phyloP scores from a whole-genome alignment of 164 flowering plant species.

The Vitis amurensis region DNA sequence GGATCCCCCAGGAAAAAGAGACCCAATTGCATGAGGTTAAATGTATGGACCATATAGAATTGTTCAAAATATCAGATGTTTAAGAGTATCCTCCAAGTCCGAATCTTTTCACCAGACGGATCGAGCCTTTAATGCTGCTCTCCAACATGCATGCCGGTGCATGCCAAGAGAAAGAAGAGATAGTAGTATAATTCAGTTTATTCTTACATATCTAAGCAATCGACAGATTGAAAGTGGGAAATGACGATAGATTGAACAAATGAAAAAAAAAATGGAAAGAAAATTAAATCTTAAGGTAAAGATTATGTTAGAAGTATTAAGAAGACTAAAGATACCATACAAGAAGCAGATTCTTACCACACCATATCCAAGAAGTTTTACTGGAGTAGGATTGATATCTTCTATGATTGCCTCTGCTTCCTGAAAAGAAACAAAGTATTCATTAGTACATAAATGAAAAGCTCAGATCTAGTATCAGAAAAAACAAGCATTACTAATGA shows the following conservation, averaged over 20 bases:
- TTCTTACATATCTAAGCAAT: no score
- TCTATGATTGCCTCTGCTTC: conserved; percentile 96
- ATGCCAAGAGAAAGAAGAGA: background rate
- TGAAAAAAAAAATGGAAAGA: background rate
- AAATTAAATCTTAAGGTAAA: background rate
- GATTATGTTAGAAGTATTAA: background rate
- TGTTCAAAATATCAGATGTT: no score
- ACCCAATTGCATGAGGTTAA: no score
- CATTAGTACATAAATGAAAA: conserved; percentile 6
- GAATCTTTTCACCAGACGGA: no score
- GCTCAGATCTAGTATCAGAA: background rate
- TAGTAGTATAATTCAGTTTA: no score
- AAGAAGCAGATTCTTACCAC: conserved; percentile 50
- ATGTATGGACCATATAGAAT: no score
- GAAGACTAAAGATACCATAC: background rate
- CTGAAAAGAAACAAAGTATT: conserved; percentile 38
- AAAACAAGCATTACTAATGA: background rate
- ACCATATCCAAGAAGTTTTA: conserved; percentile 58
- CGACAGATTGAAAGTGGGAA: no score
- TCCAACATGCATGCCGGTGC: background rate
- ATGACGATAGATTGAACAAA: background rate
- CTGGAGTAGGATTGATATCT: conserved; percentile 72
- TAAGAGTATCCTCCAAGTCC: no score
- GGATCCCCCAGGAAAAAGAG: no score
- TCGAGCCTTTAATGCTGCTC: no score